Evolutionary conservation across 164 flowering plant species (phyloP), one percentile per base, ranked within the genome.

Genomic region (Magnolia kwangsiensis): DNA sequence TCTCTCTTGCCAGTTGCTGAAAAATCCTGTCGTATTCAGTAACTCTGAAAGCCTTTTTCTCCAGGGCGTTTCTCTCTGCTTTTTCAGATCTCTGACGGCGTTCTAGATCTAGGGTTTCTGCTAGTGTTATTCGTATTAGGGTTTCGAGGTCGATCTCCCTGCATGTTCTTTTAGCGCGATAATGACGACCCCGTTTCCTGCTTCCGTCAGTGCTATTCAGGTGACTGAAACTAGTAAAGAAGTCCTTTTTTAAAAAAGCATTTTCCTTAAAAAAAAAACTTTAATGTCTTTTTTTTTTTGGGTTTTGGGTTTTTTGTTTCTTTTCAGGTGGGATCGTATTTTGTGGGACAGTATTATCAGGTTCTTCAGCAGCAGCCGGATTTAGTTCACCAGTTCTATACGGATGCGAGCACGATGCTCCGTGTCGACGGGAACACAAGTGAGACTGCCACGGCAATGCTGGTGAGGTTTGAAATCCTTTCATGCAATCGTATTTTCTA

Each of bases 381-480:
- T 18, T 82, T 77, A n/a, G 91, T 86, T 50, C 88, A 93, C 82
- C 96, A 92, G 83, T 92, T 93, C 76, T 95, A 93, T 77, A 85
- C 89, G 14, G 96, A 92, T 72, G 82, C 90, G 16, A 96, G 99
- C 79, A 87, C 98, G n/a, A 88, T 94, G 89, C 75, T 92, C 75
- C 90, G 97, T 16, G 78, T 92, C 13, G 95, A 94, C 80, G 97
- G 98, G 50, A 77, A 76, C 19, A 49, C 69, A 6, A 76, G 72
- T 27, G 89, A 90, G 71, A 72, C 90, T 1, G 97, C 95, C 1
- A 51, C 90, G 9, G 85, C 85, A 69, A 88, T 89, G 90, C 82
- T 88, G 88, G 99, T 96, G 82, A 31, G 31, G 29, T 37, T 18
- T 55, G 45, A 37, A 37, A 5, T 37, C 45, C 45, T 37, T 37